Percentiles rank a stretch among this genome's conserved stretches.
phyloP scores from a whole-genome alignment of 306 rosid species.

The Trifolium subterraneum region DNA sequence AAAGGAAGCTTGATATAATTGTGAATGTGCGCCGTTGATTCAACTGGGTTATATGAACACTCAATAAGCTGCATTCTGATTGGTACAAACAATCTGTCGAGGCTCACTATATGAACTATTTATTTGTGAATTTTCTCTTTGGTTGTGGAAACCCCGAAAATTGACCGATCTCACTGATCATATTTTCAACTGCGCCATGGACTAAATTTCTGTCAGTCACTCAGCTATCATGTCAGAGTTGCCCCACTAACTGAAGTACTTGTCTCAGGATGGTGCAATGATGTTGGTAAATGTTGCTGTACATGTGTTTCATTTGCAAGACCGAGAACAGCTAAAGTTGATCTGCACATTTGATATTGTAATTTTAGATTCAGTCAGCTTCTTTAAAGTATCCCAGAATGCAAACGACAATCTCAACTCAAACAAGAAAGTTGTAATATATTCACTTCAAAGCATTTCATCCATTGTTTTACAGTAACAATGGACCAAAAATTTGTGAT shows the following conservation, averaged over 20 bases:
- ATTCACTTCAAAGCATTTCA: background rate
- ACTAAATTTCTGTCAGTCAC: slow-evolving; percentile 32
- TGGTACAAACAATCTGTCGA: slow-evolving; percentile 30
- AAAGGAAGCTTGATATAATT: slow-evolving; percentile 10
- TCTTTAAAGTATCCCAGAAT: background rate
- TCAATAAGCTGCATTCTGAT: slow-evolving; percentile 37
- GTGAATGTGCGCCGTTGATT: slow-evolving; percentile 1
- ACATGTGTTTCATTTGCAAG: slow-evolving; percentile 63
- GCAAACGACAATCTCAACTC: background rate
- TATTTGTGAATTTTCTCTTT: slow-evolving; percentile 14
- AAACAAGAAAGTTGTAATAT: background rate
- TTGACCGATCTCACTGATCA: slow-evolving; percentile 33
- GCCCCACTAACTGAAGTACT: slow-evolving; percentile 76
- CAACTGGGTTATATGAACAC: slow-evolving; percentile 20
- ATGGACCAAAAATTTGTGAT: background rate
- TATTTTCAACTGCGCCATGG: slow-evolving; percentile 33
- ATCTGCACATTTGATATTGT: slow-evolving; percentile 53
- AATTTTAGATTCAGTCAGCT: slow-evolving; percentile 21
- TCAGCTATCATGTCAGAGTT: slow-evolving; percentile 55
- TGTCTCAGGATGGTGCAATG: slow-evolving; percentile 63
- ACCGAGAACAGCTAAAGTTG: slow-evolving; percentile 73
- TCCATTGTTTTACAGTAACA: background rate
- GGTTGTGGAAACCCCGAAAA: slow-evolving; percentile 33
- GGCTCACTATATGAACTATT: slow-evolving; percentile 10
- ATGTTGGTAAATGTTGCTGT: slow-evolving; percentile 59